phyloP scores from a whole-genome alignment of 805 yeast genomes.

The Blastobotrys robertii region DNA sequence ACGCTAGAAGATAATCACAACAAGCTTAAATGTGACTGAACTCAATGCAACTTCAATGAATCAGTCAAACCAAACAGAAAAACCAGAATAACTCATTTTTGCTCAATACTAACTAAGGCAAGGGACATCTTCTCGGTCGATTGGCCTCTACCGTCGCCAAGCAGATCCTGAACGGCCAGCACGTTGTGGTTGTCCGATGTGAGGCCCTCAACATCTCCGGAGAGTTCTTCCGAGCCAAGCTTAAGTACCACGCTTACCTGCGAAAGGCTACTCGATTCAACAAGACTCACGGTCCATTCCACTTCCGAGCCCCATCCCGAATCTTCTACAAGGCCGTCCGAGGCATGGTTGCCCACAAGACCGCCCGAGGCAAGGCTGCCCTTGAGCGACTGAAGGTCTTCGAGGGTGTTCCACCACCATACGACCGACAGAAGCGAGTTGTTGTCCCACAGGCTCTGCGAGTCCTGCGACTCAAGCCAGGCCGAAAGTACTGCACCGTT shows the following conservation, averaged over 20 bases:
- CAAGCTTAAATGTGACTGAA: too few species aligned
- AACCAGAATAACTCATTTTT: too few species aligned
- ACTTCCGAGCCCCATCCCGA: constrained; percentile 99
- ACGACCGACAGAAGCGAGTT: constrained; percentile 99
- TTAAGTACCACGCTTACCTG: constrained; percentile 99
- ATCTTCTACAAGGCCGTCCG: constrained; percentile 99
- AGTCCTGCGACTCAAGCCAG: constrained; percentile 98
- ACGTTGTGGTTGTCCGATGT: constrained; percentile 93
- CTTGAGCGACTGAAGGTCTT: constrained; percentile 98
- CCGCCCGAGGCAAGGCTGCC: constrained; percentile 99
- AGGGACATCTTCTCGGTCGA: constrained; percentile 99
- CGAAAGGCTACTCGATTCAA: constrained; percentile 99
- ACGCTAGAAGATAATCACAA: too few species aligned
- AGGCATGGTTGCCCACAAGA: constrained; percentile 99
- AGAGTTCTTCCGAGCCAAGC: constrained; percentile 99
- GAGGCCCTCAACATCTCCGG: constrained; percentile 98
- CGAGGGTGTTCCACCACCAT: constrained; percentile 99
- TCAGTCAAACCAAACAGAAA: too few species aligned
- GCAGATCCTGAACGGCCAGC: constrained; percentile 97
- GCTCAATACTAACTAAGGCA: constrained; percentile 34
- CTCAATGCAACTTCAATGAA: too few species aligned
- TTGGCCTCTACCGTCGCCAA: constrained; percentile 97
- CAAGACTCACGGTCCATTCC: constrained; percentile 99
- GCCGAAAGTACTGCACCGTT: constrained; percentile 98
- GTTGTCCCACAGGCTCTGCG: constrained; percentile 99